A percentile compares a stretch with the other conserved stretches of the same genome.
phyloP scores from a whole-genome alignment of 306 rosid species.

The Spatholobus suberectus region DNA sequence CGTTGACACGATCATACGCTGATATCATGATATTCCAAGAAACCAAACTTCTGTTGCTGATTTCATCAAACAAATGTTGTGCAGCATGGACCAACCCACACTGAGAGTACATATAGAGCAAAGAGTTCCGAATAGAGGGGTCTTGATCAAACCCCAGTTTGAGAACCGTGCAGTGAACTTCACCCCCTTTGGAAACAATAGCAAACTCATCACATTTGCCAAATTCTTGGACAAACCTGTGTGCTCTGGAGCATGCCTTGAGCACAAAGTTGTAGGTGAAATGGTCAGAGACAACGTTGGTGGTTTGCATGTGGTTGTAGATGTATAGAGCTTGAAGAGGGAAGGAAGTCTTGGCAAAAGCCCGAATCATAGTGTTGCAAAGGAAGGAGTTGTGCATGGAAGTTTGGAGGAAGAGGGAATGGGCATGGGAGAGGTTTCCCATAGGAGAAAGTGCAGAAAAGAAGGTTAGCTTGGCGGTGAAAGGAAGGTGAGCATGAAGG shows the following conservation, averaged over 20 bases:
- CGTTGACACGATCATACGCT: constrained; percentile 54
- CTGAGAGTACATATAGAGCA: constrained; percentile 57
- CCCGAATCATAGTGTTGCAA: constrained; percentile 73
- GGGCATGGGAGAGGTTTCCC: constrained; percentile 67
- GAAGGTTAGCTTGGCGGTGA: constrained; percentile 46
- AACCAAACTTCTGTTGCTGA: constrained; percentile 50
- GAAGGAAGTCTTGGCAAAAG: constrained; percentile 56
- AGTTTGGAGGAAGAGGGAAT: constrained; percentile 60
- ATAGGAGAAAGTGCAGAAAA: constrained; percentile 61
- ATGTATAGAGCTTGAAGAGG: constrained; percentile 57
- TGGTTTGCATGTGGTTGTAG: constrained; percentile 54
- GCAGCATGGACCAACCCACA: constrained; percentile 53
- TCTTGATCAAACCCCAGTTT: constrained; percentile 59
- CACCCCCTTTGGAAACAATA: constrained; percentile 61
- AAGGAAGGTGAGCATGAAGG: constrained; percentile 31
- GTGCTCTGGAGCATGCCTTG: constrained; percentile 67
- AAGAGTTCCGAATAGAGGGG: constrained; percentile 55
- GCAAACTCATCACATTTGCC: constrained; percentile 13
- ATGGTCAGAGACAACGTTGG: constrained; percentile 46
- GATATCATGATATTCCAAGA: constrained; percentile 80
- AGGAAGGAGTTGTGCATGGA: constrained; percentile 55
- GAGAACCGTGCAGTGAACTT: constrained; percentile 61
- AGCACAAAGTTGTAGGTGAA: constrained; percentile 66
- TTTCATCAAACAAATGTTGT: constrained; percentile 64
- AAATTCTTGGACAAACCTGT: constrained; percentile 44